Evolutionary conservation across 257 asterid species (phyloP), one percentile per base, ranked within the genome.

Genomic region (Catharanthus roseus): DNA sequence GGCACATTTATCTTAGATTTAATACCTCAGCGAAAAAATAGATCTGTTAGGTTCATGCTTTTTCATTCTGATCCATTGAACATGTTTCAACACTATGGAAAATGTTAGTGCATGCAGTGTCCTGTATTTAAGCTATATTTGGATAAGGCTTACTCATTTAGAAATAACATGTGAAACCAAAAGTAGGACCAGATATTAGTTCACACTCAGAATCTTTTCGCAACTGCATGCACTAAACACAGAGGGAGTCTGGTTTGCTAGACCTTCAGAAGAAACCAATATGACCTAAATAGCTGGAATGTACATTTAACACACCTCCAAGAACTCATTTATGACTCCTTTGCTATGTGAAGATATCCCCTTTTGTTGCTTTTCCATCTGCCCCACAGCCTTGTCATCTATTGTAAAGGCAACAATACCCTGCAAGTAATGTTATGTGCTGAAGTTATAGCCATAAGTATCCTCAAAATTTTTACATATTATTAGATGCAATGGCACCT

Each of bases 351-450:
- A 84, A 65, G 97, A 80, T 75, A 78, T 79, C 76, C 96, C 95
- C 77, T 84, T 87, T 76, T 87, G 92, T 64, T 88, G 91, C 78
- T 88, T 84, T 58, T 89, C 91, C 78, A 83, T 82, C 86, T 86
- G 80, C 6, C 81, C 86, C 11, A 74, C 85, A 50, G 83, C 78
- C 78, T 86, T 90, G 73, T 91, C 96, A 62, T 93, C 96, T 77
- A 91, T 85, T 70, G 99, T 86, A 82, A 93, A 89, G 63, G 97
- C 96, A 65, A 93, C 95, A 72, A 93, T 93, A 68, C 99, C 99
- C 99, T 93, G 87, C 83, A 87, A 75, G 72, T 73, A 55, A 65
- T 72, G 51, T 71, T 72, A 45, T 41, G 26, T 49, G 56, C 65
- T 47, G 68, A 38, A 60, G 42, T 68, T 65, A 29, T 64, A 75